Evolutionary conservation across 208 protist genomes (phyloP), one percentile per base, ranked within the genome.

Genomic region (Leishmania gerbilli): DNA sequence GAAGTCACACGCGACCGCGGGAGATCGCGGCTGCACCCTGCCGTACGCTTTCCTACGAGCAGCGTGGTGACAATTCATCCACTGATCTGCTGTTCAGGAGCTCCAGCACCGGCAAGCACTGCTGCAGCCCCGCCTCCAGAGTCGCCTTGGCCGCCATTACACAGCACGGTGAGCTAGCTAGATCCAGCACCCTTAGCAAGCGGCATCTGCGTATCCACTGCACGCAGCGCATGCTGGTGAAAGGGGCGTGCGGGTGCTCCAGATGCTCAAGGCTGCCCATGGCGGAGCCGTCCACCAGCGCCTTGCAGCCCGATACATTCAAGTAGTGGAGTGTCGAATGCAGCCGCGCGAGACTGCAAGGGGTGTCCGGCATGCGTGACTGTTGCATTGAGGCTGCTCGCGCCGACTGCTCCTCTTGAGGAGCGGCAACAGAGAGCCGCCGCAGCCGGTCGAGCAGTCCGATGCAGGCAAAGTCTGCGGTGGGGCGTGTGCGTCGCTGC

Each of bases 211-310:
- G 5, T 15, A 83, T 24, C 74, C 79, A 83, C 42, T 49, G 53
- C 45, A 75, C 79, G 19, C 68, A 74, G 64, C 71, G 74, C 13
- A 79, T 37, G 27, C 79, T 72, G 19, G 79, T 98, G 21, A 99
- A 88, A 3, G 97, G 94, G 19, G 92, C 90, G 76, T 98, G 92
- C 5, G 99, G 84, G 42, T 42, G 42, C 42, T 9, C 42, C 5
- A 42, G 42, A 42, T 42, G 42, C 42, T 42, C 4, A 42, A 42
- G 42, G 5, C 42, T 42, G 42, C 42, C 42, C 2, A 42, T 9
- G 42, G 42, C 42, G 2, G 42, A 42, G 42, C 4, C 42, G 42
- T 42, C 42, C 42, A 42, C 42, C 42, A 42, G 42, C 42, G 42
- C 42, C 42, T 42, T 8, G 9, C 42, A 3, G 42, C 42, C 42